Evolutionary conservation across 139 green algal species (phyloP), one percentile per base, ranked within the genome.

Genomic region (Nannochloris sp.): DNA sequence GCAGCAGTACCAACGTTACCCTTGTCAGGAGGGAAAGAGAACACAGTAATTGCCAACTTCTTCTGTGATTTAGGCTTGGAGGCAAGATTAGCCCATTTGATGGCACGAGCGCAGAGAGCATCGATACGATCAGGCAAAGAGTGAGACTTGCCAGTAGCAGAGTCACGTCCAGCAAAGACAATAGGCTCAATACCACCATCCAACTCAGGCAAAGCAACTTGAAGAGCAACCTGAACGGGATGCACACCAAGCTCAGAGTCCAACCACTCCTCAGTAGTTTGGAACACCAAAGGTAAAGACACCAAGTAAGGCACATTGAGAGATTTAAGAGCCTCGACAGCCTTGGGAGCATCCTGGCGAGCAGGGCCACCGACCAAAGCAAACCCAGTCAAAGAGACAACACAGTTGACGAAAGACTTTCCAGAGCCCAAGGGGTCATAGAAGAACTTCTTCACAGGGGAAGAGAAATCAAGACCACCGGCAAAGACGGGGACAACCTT

Each of bases 191-290:
- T 86, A 53, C 81, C 94, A 53, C 94, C 94, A 67, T 99, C 94
- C 56, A 99, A 87, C 89, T 99, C 94, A 31, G 94, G 94, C 66
- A 99, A 84, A 1, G 94, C 92, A n/a, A 99, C 93, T 84, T 98
- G 85, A 69, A 97, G 84, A 0, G 90, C 90, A 15, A 97, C 89
- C 83, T 99, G 94, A 51, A 99, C 95, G 2, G 94, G 94, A 83
- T 99, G 94, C 68, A 99, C 83, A 36, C 94, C 94, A 48, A 99
- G 84, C 70, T 95, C 88, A 35, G 77, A 91, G 33, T 95, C 92
- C 61, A 92, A 74, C 94, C 94, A 99, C 86, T 99, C 94, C 78
- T 99, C 93, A 2, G 94, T 99, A 53, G 94, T 99, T 87, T 99
- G 94, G 89, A 99, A 99, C 3, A 98, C 93, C 66, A 99, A 83